Evolutionary conservation across 169 alveolate species (phyloP).

Genomic region (Plasmodium berghei): DNA sequence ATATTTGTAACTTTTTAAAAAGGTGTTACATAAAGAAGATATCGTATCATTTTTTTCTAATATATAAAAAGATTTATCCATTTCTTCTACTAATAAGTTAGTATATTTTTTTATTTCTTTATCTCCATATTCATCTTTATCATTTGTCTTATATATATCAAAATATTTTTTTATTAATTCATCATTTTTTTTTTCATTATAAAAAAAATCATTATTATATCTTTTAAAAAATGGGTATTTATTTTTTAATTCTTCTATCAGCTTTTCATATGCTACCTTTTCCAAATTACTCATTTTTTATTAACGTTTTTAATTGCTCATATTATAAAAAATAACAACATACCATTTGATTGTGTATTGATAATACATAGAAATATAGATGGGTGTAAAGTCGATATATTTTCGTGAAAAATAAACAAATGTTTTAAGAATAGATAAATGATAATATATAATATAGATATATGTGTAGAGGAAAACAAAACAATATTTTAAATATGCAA

Average conservation of each 20-base stretch:
- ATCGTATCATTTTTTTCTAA: constrained; percentile 45
- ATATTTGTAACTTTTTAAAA: constrained; percentile 30
- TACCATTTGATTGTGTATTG: no score
- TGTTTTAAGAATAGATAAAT: no score
- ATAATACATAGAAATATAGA: no score
- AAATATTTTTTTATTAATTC: background rate
- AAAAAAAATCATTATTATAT: constrained; percentile 56
- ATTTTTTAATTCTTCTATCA: constrained; percentile 48
- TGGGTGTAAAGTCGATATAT: no score
- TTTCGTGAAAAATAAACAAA: no score
- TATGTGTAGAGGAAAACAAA: no score
- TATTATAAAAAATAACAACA: no score
- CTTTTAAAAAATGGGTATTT: constrained; percentile 51
- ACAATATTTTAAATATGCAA: no score
- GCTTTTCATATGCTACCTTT: constrained; percentile 29
- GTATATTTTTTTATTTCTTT: constrained; percentile 16
- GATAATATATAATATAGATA: no score
- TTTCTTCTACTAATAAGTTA: constrained; percentile 34
- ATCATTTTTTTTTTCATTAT: constrained; percentile 21
- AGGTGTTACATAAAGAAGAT: constrained; percentile 31
- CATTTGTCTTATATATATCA: constrained; percentile 7
- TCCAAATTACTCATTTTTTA: constrained; percentile 42
- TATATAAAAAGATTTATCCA: constrained; percentile 28
- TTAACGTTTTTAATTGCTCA: constrained; percentile 1
- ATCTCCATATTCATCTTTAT: constrained; percentile 12